Evolutionary conservation across 768 basidiomycete species (phyloP).

Genomic region (Coprinopsis strossmayeri): DNA sequence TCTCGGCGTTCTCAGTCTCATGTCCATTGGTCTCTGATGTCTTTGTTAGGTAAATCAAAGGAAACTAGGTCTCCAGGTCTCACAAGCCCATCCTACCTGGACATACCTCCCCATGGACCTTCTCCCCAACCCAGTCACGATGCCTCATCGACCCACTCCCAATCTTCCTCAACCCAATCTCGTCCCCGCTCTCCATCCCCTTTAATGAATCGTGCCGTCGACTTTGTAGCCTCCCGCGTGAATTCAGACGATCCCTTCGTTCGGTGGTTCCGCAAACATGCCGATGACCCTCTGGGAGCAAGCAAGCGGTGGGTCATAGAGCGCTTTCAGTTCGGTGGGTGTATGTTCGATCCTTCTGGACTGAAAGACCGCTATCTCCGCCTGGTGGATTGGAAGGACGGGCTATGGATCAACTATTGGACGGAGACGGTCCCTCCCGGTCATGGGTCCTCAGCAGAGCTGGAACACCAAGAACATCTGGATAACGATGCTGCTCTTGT

Average conservation of each 20-base stretch:
- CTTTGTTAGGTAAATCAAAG: too few relatives aligned
- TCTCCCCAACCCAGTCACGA: constrained; percentile 9
- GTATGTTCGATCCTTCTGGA: constrained; percentile 50
- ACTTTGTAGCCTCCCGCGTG: constrained; percentile 32
- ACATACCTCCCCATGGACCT: constrained; percentile 5
- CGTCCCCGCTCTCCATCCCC: constrained; percentile 16
- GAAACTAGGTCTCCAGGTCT: too few relatives aligned
- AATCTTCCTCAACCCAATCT: constrained; percentile 11
- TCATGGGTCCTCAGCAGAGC: constrained; percentile 9
- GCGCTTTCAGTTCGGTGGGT: constrained; percentile 50
- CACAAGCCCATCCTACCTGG: constrained; percentile 12
- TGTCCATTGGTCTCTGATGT: too few relatives aligned
- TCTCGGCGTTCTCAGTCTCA: too few relatives aligned
- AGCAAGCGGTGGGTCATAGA: constrained; percentile 47
- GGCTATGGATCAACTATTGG: constrained; percentile 56
- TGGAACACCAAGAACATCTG: constrained; percentile 8
- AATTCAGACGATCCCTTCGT: constrained; percentile 32
- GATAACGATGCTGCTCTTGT: constrained; percentile 12
- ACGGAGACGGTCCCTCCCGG: constrained; percentile 34
- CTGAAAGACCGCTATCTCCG: constrained; percentile 41
- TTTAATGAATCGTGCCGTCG: constrained; percentile 29
- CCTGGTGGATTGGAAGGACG: constrained; percentile 44
- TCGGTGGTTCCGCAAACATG: constrained; percentile 47
- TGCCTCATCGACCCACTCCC: constrained; percentile 5
- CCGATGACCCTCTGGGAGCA: constrained; percentile 41